These are phyloP conservation scores for Euphorbia corollata DNA, from an alignment of 441 rosid genomes.

Conservation along the genomic window DNA sequence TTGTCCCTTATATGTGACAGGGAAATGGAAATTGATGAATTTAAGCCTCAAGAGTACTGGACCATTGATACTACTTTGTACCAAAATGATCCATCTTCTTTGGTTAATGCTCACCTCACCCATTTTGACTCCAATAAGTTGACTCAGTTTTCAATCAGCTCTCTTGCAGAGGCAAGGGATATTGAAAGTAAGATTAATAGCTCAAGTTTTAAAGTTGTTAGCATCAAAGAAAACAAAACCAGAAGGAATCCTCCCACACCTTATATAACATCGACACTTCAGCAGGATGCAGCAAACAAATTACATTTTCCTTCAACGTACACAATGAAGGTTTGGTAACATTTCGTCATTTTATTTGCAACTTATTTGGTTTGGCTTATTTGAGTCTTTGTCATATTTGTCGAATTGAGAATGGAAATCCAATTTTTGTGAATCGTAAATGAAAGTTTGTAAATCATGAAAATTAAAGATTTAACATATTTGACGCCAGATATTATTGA, in stretches of 20 bases:
- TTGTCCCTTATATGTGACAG: constrained; percentile 82
- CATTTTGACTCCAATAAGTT: constrained; percentile 60
- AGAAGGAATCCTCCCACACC: constrained; percentile 86
- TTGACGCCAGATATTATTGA: no score
- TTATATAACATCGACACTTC: constrained; percentile 95
- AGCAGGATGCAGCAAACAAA: constrained; percentile 97
- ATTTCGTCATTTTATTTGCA: constrained; percentile 3
- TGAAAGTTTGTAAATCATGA: no score
- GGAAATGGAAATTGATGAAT: constrained; percentile 87
- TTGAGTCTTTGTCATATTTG: no score
- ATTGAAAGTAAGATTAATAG: constrained; percentile 50
- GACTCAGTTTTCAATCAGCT: constrained; percentile 67
- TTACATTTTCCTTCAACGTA: constrained; percentile 60
- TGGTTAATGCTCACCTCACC: constrained; percentile 45
- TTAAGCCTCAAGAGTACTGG: constrained; percentile 84
- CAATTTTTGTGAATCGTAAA: no score
- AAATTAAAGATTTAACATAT: no score
- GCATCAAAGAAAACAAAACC: constrained; percentile 43
- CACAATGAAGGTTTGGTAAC: constrained; percentile 75
- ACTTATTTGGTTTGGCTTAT: not conserved
- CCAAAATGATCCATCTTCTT: constrained; percentile 27
- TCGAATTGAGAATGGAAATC: no score
- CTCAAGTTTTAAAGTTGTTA: constrained; percentile 48
- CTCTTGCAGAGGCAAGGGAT: constrained; percentile 45
- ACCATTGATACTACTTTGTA: constrained; percentile 47